These are phyloP conservation scores for Camelina neglecta DNA, from an alignment of 345 rosid genomes.

Conservation along the genomic window DNA sequence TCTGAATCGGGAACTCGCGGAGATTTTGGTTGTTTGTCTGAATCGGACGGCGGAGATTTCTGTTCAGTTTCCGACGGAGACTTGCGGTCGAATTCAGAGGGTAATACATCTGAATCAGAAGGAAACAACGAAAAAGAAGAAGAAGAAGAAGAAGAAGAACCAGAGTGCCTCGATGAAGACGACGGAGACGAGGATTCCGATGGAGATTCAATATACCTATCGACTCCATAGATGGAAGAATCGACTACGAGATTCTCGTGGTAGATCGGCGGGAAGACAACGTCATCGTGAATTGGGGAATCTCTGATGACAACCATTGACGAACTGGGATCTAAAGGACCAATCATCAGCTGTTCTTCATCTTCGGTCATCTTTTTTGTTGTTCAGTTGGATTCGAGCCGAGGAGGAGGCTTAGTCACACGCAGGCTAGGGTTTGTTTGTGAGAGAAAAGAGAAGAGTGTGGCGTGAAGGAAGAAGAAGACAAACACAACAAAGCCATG, in stretches of 20 bases:
- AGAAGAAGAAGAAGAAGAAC: constrained; percentile 40
- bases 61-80: constrained; percentile 19
- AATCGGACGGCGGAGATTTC: constrained; percentile 11
- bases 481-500: not conserved
- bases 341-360: constrained; percentile 1
- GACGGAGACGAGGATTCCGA: constrained; percentile 3
- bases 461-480: constrained; percentile 9
- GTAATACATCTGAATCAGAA: constrained; percentile 38
- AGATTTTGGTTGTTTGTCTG: constrained; percentile 2
- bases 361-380: constrained; percentile 42
- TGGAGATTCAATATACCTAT: constrained; percentile 3
- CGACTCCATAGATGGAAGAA: constrained; percentile 22
- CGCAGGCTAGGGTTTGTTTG: constrained; percentile 21
- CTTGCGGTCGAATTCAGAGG: not conserved
- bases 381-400: not conserved
- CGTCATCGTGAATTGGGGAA: constrained; percentile 38
- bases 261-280: constrained; percentile 56
- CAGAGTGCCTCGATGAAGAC: constrained; percentile 34
- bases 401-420: not conserved
- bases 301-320: constrained; percentile 57
- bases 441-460: not conserved
- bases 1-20: not conserved
- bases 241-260: constrained; percentile 58
- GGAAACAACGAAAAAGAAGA: constrained; percentile 31
- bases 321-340: not conserved